Base-by-base conservation (phyloP, 768 basidiomycete genomes). In the Lentinus brumalis region DNA sequence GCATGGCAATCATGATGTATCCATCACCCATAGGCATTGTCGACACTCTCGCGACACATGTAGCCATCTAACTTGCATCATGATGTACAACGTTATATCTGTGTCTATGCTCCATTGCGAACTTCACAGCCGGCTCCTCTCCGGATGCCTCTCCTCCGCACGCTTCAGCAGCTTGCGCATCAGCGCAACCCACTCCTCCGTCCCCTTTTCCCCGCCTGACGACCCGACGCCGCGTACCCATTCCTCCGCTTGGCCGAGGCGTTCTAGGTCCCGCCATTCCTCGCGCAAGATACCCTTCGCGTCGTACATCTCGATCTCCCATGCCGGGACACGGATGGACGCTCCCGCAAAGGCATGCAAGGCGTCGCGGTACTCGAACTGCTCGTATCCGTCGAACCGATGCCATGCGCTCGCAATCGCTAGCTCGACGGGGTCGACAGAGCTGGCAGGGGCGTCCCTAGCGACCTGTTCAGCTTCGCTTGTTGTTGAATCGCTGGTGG, bases 221-320 rank as follows among this genome's bases (percentile, higher is more conserved):
- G 79, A 71, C 1, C 90, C 89, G n/a, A 91, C 83, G 2, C 81
- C 87, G 54, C 74, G 74, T 26, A 89, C 77, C 86, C 86, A 89
- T 16, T 76, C 74, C 39, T 79, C 79, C 2, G 84, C 86, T 57
- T 86, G 81, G 0, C 87, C 86, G 5, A 68, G 74, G 56, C 69
- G 74, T 70, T 86, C 86, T 50, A 91, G 64, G 15, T 77, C 79
- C 49, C 76, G 74, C 91, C 91, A 92, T 21, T 79, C 79, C 15
- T 64, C 64, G 53, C 87, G 76, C 59, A 93, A 60, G 9, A 80
- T 53, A 16, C 58, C 66, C 67, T 79, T 88, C 35, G 76, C 74
- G 29, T 62, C 60, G 62, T 85, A 90, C 65, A 84, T 75, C 62
- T 84, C 82, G 62, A 79, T 75, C 63, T 83, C 82, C 91, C 91